Percentiles rank a stretch among this genome's conserved stretches.
phyloP scores from a whole-genome alignment of 768 basidiomycete species.

The Pleurotus pulmonarius region DNA sequence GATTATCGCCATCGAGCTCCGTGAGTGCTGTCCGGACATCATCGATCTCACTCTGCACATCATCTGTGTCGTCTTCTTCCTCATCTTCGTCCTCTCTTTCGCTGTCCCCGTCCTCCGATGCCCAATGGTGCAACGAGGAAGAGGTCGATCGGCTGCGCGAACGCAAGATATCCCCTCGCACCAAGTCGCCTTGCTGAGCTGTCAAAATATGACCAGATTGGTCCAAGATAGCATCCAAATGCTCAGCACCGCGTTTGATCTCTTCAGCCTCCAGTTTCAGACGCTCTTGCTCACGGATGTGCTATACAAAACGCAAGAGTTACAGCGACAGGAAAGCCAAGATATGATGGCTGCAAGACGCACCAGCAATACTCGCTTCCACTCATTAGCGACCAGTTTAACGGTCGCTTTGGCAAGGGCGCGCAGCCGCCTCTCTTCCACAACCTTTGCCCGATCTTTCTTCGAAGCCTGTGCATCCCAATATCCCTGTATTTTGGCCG shows the following conservation, averaged over 20 bases:
- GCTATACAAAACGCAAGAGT: constrained; percentile 32
- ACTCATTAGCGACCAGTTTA: constrained; percentile 68
- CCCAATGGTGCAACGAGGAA: constrained; percentile 29
- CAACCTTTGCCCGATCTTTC: constrained; percentile 53
- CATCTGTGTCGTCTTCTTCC: constrained; percentile 23
- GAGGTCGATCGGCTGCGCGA: constrained; percentile 56
- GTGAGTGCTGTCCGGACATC: too few species aligned
- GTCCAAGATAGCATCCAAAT: constrained; percentile 86
- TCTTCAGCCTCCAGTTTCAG: constrained; percentile 71
- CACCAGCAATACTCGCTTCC: constrained; percentile 86
- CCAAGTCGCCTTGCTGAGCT: constrained; percentile 74
- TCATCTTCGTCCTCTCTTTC: constrained; percentile 31
- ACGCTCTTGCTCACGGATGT: constrained; percentile 70
- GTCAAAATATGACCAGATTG: constrained; percentile 85
- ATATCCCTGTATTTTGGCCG: constrained; percentile 63
- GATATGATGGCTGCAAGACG: constrained; percentile 24
- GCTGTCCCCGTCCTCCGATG: constrained; percentile 33
- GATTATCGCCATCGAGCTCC: constrained; percentile 24
- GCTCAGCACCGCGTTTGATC: constrained; percentile 72
- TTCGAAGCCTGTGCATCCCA: constrained; percentile 68
- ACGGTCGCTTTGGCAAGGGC: constrained; percentile 69
- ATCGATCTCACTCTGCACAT: constrained; percentile 23
- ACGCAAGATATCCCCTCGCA: constrained; percentile 39
- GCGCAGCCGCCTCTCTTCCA: constrained; percentile 66
- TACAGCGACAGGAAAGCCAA: background rate